Percentiles rank a stretch among this genome's conserved stretches.
These are phyloP conservation scores for Buddleja alternifolia DNA, from an alignment of 257 asterid genomes.

Conservation along the genomic window DNA sequence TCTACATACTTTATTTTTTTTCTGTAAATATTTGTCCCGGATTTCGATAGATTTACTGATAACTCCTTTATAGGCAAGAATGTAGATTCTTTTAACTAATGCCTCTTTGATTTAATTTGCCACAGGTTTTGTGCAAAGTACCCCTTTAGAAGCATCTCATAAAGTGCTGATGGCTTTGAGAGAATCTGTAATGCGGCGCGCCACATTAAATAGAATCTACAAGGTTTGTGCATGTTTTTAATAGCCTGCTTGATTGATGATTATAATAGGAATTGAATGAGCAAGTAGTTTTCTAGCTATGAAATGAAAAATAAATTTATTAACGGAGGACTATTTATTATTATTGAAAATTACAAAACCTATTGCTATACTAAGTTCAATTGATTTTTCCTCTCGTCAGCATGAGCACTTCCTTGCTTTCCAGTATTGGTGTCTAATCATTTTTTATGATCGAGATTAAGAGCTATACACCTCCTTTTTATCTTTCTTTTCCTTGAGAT, in stretches of 20 bases:
- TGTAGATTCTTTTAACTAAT: not conserved
- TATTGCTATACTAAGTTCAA: constrained; percentile 3
- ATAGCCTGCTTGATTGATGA: not conserved
- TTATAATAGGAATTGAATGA: not conserved
- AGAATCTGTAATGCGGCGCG: constrained; percentile 76
- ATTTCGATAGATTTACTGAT: constrained; percentile 5
- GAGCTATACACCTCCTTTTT: not conserved
- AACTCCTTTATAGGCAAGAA: not conserved
- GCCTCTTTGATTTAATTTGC: constrained; percentile 18
- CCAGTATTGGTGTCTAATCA: not conserved
- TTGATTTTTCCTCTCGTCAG: not conserved
- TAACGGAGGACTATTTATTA: not conserved
- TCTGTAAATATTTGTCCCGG: not conserved
- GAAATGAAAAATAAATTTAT: not conserved
- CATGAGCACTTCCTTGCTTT: not conserved
- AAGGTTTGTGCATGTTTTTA: constrained; percentile 46
- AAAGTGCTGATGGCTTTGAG: constrained; percentile 72
- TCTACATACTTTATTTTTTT: not conserved
- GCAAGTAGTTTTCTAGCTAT: constrained; percentile 8
- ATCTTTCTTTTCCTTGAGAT: not conserved
- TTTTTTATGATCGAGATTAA: not conserved
- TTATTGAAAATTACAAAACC: not conserved
- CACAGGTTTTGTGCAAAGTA: constrained; percentile 39
- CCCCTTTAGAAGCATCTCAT: constrained; percentile 41
- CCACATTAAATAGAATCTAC: constrained; percentile 54